Evolutionary conservation across 352 stramenopile genomes (phyloP), one percentile per base, ranked within the genome.

Genomic region (Globisporangium nunn): DNA sequence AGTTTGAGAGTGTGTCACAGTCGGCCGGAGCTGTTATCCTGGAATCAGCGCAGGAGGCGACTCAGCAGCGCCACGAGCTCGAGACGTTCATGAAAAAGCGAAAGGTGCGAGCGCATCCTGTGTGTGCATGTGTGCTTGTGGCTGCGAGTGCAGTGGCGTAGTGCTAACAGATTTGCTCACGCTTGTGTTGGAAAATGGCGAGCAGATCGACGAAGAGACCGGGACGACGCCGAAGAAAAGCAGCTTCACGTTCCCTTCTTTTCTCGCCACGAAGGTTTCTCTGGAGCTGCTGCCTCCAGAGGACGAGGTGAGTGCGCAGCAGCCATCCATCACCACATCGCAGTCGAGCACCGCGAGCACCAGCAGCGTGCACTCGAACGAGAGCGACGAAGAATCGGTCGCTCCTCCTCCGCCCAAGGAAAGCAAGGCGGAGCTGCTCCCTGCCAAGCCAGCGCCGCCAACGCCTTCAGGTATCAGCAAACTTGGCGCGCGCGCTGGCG

Each of bases 41-140:
- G 15, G 62, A 80, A 29, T 63, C 66, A 14, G 59, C 54, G 10
- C 55, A 63, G 30, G 58, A 68, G 8, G 74, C 68, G 14, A 66
- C 50, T 8, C 58, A 69, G 18, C 69, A 75, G 43, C 56, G 74
- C 17, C 31, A 81, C 29, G 64, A 69, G 12, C 65, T 81, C 30
- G 66, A 71, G 51, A 50, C 62, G 12, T 85, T 68, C 59, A 63
- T 82, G 56, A 81, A 81, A 63, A 81, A 82, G 48, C 53, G 71
- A 64, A 72, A 71, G 70, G 75, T 85, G 33, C 35, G 28, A 3
- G 4, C 11, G 4, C 2, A 0, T 12, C 5, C 37, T n/a, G 11
- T 14, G 1, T 6, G 6, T 18, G 6, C 0, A 46, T n/a, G 14
- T 35, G 12, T 8, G n/a, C 18, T 7, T 28, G 2, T 50, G 17